Percentiles rank a stretch among this genome's conserved stretches.
Conservation (phyloP, 257 asterid genomes). For the Linaria vulgaris region DNA sequence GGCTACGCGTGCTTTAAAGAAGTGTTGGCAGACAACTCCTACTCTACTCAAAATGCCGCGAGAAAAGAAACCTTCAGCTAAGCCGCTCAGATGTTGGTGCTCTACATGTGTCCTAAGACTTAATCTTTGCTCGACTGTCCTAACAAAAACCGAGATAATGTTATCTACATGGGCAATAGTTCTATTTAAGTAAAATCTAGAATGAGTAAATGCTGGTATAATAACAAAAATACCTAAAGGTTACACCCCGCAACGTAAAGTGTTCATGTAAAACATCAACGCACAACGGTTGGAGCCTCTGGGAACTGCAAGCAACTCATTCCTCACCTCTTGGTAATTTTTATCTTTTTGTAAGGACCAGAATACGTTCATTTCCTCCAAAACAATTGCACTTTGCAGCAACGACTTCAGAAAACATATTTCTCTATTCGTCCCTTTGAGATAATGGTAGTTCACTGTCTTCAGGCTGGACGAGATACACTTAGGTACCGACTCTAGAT, state of each 20-base stretch:
- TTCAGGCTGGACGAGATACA: conserved; percentile 39
- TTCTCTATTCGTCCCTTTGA: conserved; percentile 41
- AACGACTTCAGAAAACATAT: conserved; percentile 39
- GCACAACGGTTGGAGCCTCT: conserved; percentile 40
- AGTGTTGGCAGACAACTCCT: too few relatives aligned
- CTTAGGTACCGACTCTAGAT: conserved; percentile 22
- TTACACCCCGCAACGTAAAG: conserved; percentile 16
- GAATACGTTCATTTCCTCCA: conserved; percentile 43
- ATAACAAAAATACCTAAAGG: conserved; percentile 30
- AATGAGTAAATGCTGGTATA: too few relatives aligned
- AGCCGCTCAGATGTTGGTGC: too few relatives aligned
- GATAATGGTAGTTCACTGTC: conserved; percentile 37
- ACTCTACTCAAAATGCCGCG: too few relatives aligned
- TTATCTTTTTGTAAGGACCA: conserved; percentile 28
- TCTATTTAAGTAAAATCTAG: too few relatives aligned
- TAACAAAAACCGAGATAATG: too few relatives aligned
- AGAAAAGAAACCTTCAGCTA: too few relatives aligned
- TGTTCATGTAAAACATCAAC: conserved; percentile 31
- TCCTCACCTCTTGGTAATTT: conserved; percentile 29
- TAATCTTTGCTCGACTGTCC: too few relatives aligned
- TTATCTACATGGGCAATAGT: too few relatives aligned
- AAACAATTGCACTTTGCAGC: conserved; percentile 31
- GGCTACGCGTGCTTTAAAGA: too few relatives aligned
- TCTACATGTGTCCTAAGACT: too few relatives aligned
- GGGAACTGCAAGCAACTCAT: conserved; percentile 33